Evolutionary conservation across 2,329 filamentous ascomycete species (phyloP), one percentile per base, ranked within the genome.

Genomic region (Talaromyces piceae): DNA sequence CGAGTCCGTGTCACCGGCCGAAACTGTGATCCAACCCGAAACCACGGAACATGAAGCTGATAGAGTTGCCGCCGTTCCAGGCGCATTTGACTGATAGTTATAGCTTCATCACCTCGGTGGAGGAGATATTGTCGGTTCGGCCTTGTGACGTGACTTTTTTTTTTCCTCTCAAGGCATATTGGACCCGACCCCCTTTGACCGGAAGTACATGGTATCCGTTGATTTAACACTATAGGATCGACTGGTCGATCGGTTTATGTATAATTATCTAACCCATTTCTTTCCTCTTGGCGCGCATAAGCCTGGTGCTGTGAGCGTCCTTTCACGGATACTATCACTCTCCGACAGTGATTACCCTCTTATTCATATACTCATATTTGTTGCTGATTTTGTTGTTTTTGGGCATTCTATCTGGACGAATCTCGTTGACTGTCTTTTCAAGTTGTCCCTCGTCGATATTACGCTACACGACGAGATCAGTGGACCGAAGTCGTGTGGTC

Each of bases 81-180:
- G 52, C 23, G 44, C 52, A 33, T 53, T 53, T 49, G 47, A 53
- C 22, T 46, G 41, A 50, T 44, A 30, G 22, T 50, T 45, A 45
- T 44, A 37, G 16, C 16, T 37, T 9, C 7, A 16, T 37, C 33
- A 9, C n/a, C 16, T 20, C 20, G 31, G 16, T 8, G 27, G 27
- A 20, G 11, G 16, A 37, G 2, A 18, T 3, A 5, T 8, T 20
- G 16, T 3, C 7, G 9, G 33, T 37, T 20, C 33, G 16, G 16
- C 33, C 20, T 37, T 16, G n/a, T 16, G n/a, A n/a, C 16, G 16
- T 9, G n/a, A 20, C 33, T 4, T 37, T 18, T 9, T 37, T 18
- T 37, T 37, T n/a, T n/a, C n/a, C n/a, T n/a, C n/a, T n/a, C 13
- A 37, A 37, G 33, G 33, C 33, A 37, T 16, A 9, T 4, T 37